phyloP scores from a whole-genome alignment of 2,329 filamentous ascomycete genomes.

The Alternaria arbusti region DNA sequence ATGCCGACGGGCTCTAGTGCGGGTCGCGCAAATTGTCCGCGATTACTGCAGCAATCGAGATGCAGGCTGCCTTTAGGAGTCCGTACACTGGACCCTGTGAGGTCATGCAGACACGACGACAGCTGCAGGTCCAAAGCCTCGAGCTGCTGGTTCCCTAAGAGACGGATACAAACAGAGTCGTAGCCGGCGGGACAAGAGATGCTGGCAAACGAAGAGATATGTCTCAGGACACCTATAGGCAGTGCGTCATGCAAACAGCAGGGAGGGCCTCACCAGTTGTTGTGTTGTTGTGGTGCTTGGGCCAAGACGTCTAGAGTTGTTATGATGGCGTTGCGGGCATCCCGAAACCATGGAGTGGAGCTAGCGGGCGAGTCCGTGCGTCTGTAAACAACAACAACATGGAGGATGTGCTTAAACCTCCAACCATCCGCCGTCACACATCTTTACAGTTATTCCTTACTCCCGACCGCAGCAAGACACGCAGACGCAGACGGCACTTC shows the following conservation, averaged over 20 bases:
- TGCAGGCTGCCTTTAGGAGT: neutral
- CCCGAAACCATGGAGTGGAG: constrained; percentile 29
- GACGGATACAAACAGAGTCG: constrained; percentile 3
- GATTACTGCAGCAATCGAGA: constrained; percentile 4
- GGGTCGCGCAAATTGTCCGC: neutral
- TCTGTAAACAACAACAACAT: constrained; percentile 35
- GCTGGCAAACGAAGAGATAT: constrained; percentile 1
- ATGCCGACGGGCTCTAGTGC: constrained; percentile 2
- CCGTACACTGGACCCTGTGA: constrained; percentile 30
- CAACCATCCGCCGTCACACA: constrained; percentile 40
- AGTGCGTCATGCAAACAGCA: constrained; percentile 3
- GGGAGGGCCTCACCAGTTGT: constrained; percentile 14
- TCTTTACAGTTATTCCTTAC: constrained; percentile 48
- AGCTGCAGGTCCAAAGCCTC: constrained; percentile 4
- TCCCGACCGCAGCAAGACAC: constrained; percentile 22
- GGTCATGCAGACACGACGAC: constrained; percentile 22
- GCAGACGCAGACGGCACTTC: constrained; percentile 26
- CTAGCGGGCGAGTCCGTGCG: constrained; percentile 21
- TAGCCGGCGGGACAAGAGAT: neutral
- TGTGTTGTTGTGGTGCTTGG: constrained; percentile 25
- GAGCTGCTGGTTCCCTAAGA: constrained; percentile 12
- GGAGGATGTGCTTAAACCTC: constrained; percentile 31
- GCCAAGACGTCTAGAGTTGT: constrained; percentile 31
- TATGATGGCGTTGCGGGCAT: constrained; percentile 28
- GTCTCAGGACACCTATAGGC: constrained; percentile 9